Evolutionary conservation across 768 basidiomycete genomes (phyloP), one percentile per base, ranked within the genome.

Genomic region (Russula lepida): DNA sequence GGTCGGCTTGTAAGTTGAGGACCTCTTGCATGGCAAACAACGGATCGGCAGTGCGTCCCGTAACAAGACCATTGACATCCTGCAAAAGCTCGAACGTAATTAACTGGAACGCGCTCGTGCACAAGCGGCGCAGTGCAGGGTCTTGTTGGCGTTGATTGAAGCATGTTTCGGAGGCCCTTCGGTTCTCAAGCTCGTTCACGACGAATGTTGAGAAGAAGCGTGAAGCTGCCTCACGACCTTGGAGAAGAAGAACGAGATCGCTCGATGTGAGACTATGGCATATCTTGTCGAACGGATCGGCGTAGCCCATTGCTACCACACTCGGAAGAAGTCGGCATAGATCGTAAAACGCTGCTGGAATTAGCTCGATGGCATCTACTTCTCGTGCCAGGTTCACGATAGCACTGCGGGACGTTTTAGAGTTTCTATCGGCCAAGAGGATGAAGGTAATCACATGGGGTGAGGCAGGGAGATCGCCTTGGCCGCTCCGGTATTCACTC

Each of bases 291-390:
- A 71, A 59, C 21, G 73, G 67, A 64, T 71, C 77, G 57, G 71
- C 75, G 69, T 79, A 75, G 6, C 85, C 86, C 6, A 75, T 70
- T 30, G 80, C 80, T 35, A 82, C 81, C 52, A 82, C 81, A 67
- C 83, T 88, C 2, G 85, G 82, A 32, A 80, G 73, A 66, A 74
- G 81, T 43, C 89, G 85, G 23, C 85, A 89, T 44, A 91, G 79
- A 70, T 90, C 89, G 71, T 91, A 91, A 73, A 88, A 88, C 6
- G 88, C 88, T 30, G 88, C 79, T 5, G 88, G 86, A 3, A 89
- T 75, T 35, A 90, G 79, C 65, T 83, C 79, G 0, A 74, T 74
- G 0, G 82, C 77, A 44, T 80, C 72, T 28, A 79, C 78, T 58
- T 80, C 79, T 59, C 82, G 78, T 23, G 85, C 86, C 4, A 89